A percentile compares a stretch with the other conserved stretches of the same genome.
Conservation (phyloP, 345 rosid genomes). For the Eucalyptus shirleyi region DNA sequence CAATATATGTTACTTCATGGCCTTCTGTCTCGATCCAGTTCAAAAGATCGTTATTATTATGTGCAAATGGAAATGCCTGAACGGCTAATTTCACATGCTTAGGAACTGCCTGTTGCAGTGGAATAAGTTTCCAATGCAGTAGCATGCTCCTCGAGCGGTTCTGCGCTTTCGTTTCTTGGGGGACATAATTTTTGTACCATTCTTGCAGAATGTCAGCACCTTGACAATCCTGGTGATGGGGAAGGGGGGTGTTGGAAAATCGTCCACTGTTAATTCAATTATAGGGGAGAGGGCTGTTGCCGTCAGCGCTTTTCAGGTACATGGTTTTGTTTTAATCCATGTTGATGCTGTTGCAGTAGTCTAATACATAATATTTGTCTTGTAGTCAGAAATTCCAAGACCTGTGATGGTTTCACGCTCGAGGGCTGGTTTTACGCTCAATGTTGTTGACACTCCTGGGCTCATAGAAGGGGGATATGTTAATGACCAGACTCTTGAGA, state of each 20-base stretch:
- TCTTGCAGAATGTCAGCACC: constrained; percentile 42
- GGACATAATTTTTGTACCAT: not conserved
- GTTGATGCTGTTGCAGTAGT: not conserved
- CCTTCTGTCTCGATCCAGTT: not conserved
- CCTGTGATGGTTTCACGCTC: constrained; percentile 72
- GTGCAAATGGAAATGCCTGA: not conserved
- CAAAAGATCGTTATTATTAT: not conserved
- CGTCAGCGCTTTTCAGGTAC: constrained; percentile 73
- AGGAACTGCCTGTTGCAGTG: not conserved
- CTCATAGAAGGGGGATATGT: constrained; percentile 86
- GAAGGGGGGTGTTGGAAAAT: constrained; percentile 88
- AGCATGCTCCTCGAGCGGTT: not conserved
- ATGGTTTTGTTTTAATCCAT: not conserved
- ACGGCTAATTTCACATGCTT: not conserved
- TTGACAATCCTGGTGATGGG: constrained; percentile 81
- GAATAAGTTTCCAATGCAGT: not conserved
- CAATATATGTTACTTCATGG: not conserved
- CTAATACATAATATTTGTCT: not conserved
- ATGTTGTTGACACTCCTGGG: constrained; percentile 77
- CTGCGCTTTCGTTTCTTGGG: not conserved
- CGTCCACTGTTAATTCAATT: constrained; percentile 78
- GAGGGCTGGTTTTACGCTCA: constrained; percentile 64
- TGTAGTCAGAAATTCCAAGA: constrained; percentile 54
- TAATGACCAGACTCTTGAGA: constrained; percentile 59
- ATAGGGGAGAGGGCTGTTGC: constrained; percentile 61